A percentile compares a stretch with the other conserved stretches of the same genome.
Conservation (phyloP, 441 rosid species). For the Syzygium malaccense region DNA sequence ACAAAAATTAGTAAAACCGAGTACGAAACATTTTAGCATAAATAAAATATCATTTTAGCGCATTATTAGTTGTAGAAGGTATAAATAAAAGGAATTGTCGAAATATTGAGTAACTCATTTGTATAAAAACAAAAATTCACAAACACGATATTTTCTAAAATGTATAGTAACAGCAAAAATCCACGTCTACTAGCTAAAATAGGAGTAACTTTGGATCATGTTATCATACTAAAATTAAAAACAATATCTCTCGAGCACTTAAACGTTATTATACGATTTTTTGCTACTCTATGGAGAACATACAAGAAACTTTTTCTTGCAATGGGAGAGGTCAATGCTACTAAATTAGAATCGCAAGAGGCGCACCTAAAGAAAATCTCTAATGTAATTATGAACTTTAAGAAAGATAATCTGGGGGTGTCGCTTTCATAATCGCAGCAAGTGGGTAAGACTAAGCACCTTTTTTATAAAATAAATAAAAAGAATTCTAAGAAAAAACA, state of each 20-base stretch:
- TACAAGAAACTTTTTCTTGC: not conserved
- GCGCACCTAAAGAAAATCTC: not conserved
- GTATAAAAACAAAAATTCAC: not conserved
- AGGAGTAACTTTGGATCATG: not conserved
- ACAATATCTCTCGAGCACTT: not conserved
- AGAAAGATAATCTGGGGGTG: not conserved
- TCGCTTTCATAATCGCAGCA: not conserved
- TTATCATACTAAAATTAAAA: not conserved
- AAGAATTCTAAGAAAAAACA: not conserved
- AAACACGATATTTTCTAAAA: not conserved
- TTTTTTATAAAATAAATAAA: not conserved
- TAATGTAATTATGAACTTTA: not conserved
- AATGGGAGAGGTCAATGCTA: not conserved
- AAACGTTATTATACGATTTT: not conserved
- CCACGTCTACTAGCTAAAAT: not conserved
- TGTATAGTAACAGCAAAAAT: not conserved
- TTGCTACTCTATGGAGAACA: not conserved
- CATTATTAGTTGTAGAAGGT: not conserved
- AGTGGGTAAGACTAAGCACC: not conserved
- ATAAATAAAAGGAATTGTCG: not conserved
- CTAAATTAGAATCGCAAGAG: not conserved
- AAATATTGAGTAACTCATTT: not conserved
- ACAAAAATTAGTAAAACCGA: not conserved
- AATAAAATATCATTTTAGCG: not conserved
- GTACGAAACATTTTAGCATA: not conserved